Evolutionary conservation across 2,329 filamentous ascomycete species (phyloP), one percentile per base, ranked within the genome.

Genomic region (Neopestalotiopsis rosae): DNA sequence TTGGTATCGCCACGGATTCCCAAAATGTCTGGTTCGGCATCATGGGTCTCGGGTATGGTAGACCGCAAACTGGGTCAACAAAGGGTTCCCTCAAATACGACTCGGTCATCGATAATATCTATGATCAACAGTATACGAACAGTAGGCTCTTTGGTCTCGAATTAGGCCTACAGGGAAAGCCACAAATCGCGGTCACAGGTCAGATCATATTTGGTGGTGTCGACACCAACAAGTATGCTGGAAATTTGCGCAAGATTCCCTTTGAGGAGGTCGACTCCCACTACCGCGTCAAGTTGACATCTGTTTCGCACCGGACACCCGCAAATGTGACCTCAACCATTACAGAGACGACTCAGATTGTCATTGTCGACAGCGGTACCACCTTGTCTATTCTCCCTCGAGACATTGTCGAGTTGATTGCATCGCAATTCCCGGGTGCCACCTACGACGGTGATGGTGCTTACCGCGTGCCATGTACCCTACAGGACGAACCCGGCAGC

Each of bases 161-260:
- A 66, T 76, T 88, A 17, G 84, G 86, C 4, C 81, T 69, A 12
- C 76, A 79, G 66, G 61, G 70, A 14, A 65, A 45, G 3, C 73
- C 76, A 28, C 71, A 70, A 56, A 82, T 81, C 13, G 76, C 80
- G 12, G 72, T 81, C 14, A 81, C 79, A 3, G 86, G 86, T 40
- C 83, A 86, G 65, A 74, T 88, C 68, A 86, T 87, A 66, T 88
- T 87, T 69, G 86, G 86, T 38, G 86, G 86, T 13, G 72, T 88
- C 12, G 86, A 88, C 69, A 83, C 80, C 20, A 85, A 80, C 74
- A 88, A 87, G 72, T 88, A 83, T 73, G 77, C 83, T 9, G 87
- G 87, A 28, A 72, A 73, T 7, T 78, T 89, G 7, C 78, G 80
- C 67, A 79, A 79, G 30, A 78, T 83, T 1, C 81, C 83, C 52